Evolutionary conservation across 345 rosid genomes (phyloP), one percentile per base, ranked within the genome.

Genomic region (Excoecaria cochinchinensis): DNA sequence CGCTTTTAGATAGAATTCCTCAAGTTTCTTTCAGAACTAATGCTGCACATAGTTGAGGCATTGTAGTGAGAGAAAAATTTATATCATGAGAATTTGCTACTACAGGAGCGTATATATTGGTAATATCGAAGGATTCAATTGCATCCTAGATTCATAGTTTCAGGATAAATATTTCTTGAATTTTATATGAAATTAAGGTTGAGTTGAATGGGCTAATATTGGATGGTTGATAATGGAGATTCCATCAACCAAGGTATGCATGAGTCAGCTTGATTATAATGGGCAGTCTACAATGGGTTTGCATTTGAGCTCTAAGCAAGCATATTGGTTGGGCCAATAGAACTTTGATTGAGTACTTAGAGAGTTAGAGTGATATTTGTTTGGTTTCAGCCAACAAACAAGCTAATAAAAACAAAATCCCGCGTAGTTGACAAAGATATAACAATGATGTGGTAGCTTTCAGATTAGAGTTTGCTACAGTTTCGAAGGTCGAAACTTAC

Each of bases 21-120:
- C 16, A 22, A 67, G 71, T 22, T 47, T 9, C 56, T 67, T 67
- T 67, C 24, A 22, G 47, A 67, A 55, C 13, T 16, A 67, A 67
- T 67, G 52, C 57, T 67, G 46, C 22, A 8, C 11, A 7, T 25
- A 11, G 40, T 25, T 60, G n/a, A 3, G 56, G 56, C 12, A 69
- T 25, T 50, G 8, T 31, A 15, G 16, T 31, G 1, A 17, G 9
- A 31, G 48, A 1, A 6, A 52, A 31, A 8, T 69, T 36, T 69
- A 21, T 17, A 8, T 46, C 31, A 69, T 38, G 38, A 25, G 16
- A 36, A 38, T 1, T 15, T 69, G 47, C 8, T 8, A 19, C 10
- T 44, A n/a, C 14, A 66, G n/a, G 22, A 40, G 51, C 50, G 40
- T 52, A 24, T 24, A 19, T 69, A 69, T 69, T 52, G 3, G 11